phyloP scores from a whole-genome alignment of 306 rosid species.

The Astragalus glycyphyllos region DNA sequence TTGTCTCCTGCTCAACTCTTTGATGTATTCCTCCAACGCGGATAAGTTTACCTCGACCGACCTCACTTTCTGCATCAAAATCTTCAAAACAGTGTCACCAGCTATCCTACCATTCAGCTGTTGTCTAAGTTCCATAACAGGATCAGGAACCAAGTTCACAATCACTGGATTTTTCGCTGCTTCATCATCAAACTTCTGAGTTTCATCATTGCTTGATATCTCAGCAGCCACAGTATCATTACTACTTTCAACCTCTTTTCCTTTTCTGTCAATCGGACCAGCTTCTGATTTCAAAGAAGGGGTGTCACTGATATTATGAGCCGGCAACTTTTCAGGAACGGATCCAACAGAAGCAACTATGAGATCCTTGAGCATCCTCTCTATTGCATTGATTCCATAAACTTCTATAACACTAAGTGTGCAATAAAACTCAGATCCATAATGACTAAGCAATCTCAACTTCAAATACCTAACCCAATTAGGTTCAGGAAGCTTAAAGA shows the following conservation, averaged over 20 bases:
- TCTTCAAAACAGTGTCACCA: slow-evolving; percentile 87
- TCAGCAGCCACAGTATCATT: slow-evolving; percentile 42
- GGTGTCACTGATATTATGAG: slow-evolving; percentile 58
- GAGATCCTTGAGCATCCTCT: slow-evolving; percentile 90
- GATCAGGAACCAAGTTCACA: slow-evolving; percentile 61
- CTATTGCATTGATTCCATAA: slow-evolving; percentile 85
- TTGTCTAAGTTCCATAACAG: slow-evolving; percentile 67
- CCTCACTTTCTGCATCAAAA: slow-evolving; percentile 90
- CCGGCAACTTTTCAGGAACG: slow-evolving; percentile 48
- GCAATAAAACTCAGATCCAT: slow-evolving; percentile 95
- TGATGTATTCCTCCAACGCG: slow-evolving; percentile 66
- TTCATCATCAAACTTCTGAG: slow-evolving; percentile 47
- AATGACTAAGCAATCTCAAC: slow-evolving; percentile 71
- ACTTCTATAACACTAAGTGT: slow-evolving; percentile 83
- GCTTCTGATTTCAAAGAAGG: slow-evolving; percentile 61
- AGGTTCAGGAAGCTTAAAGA: slow-evolving; percentile 70
- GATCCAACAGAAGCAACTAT: slow-evolving; percentile 67
- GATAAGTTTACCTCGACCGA: slow-evolving; percentile 76
- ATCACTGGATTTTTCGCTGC: slow-evolving; percentile 42
- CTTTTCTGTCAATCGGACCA: slow-evolving; percentile 52
- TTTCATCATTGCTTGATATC: slow-evolving; percentile 46
- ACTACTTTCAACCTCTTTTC: slow-evolving; percentile 51
- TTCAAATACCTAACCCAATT: slow-evolving; percentile 87
- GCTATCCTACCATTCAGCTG: slow-evolving; percentile 81
- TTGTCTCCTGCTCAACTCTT: slow-evolving; percentile 71